phyloP scores from a whole-genome alignment of 2,329 filamentous ascomycete genomes.

The Parastagonospora nodorum region DNA sequence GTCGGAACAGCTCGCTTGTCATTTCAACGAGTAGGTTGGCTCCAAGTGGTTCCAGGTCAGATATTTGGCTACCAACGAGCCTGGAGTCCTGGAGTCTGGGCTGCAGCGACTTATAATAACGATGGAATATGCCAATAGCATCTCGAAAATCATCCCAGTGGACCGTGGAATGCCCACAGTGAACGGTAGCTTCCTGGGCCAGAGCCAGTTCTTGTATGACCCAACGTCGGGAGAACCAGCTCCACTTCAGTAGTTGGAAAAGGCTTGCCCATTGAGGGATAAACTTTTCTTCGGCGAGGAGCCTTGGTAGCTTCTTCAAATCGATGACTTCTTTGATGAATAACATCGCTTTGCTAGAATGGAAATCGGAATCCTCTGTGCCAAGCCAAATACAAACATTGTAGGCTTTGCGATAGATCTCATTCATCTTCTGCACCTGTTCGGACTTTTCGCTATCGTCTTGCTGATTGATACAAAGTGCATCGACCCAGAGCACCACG shows the following conservation, averaged over 20 bases:
- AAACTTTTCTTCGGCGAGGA: not conserved
- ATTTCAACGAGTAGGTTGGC: slow-evolving; percentile 18
- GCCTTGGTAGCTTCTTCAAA: not conserved
- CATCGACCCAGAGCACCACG: slow-evolving; percentile 5
- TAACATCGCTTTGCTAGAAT: not conserved
- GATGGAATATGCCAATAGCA: slow-evolving; percentile 18
- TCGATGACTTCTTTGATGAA: not conserved
- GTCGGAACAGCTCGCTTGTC: slow-evolving; percentile 18
- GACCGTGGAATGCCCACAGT: slow-evolving; percentile 19
- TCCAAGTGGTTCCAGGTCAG: slow-evolving; percentile 2
- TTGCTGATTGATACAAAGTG: slow-evolving; percentile 14
- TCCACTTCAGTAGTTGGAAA: not conserved
- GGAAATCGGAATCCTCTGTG: not conserved
- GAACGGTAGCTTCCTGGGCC: slow-evolving; percentile 6
- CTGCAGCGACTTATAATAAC: slow-evolving; percentile 2
- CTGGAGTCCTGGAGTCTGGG: not conserved
- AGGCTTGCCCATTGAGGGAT: not conserved
- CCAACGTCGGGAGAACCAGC: slow-evolving; percentile 10
- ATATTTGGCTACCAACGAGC: not conserved
- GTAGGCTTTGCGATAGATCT: slow-evolving; percentile 7
- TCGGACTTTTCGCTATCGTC: slow-evolving; percentile 5
- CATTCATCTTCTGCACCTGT: slow-evolving; percentile 8
- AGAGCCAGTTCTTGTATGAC: slow-evolving; percentile 13
- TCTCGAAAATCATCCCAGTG: slow-evolving; percentile 33
- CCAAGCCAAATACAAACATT: slow-evolving; percentile 3